These are phyloP conservation scores for Verticillium klebahnii DNA, from an alignment of 2,329 filamentous ascomycete genomes.

Conservation along the genomic window DNA sequence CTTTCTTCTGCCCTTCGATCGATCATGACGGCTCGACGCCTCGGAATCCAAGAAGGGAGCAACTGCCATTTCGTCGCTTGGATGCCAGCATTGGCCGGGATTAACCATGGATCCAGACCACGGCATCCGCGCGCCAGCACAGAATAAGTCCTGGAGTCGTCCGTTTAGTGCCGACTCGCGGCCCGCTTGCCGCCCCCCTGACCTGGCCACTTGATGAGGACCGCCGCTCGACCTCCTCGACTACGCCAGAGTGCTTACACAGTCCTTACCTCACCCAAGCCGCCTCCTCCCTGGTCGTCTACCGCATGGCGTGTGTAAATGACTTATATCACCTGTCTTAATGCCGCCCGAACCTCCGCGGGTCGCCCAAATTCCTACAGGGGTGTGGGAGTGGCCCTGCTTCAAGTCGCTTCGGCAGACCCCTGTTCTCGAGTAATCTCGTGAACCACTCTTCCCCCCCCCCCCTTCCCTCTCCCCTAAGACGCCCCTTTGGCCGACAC, in stretches of 20 bases:
- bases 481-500: slow-evolving; percentile 22
- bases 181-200: not conserved
- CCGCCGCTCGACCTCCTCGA: not conserved
- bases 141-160: not conserved
- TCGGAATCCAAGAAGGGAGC: not conserved
- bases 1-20: not conserved
- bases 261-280: not conserved
- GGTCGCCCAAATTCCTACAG: slow-evolving; percentile 4
- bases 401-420: slow-evolving; percentile 19
- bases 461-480: slow-evolving; percentile 14
- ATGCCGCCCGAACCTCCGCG: slow-evolving; percentile 1
- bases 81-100: not conserved
- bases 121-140: not conserved
- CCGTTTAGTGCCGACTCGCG: not conserved
- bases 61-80: not conserved
- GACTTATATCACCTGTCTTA: slow-evolving; percentile 4
- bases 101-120: not conserved
- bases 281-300: not conserved
- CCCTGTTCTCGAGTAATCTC: slow-evolving; percentile 36
- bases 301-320: not conserved
- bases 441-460: slow-evolving; percentile 36
- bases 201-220: not conserved
- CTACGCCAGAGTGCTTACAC: not conserved
- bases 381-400: slow-evolving; percentile 10
- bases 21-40: not conserved